Base-by-base conservation (phyloP, 495 filamentous ascomycete genomes). In the Penicillium silybi region DNA sequence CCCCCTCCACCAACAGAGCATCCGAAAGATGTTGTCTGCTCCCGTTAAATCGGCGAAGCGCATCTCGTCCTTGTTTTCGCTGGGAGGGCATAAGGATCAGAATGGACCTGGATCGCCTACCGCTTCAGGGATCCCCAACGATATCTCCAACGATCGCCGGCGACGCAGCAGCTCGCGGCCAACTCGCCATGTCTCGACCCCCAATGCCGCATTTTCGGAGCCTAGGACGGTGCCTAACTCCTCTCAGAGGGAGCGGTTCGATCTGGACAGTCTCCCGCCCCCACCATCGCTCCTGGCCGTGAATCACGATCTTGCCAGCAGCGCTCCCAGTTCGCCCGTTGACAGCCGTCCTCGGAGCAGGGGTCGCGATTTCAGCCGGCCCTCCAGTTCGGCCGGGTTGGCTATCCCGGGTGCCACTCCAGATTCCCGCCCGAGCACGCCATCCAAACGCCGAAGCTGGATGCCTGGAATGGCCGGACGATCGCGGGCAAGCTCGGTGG, bases 371-470 rank as follows among this genome's bases (percentile, higher is more conserved):
- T 53, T 65, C 54, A 68, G 65, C 46, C 52, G 71, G 42, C 72
- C 71, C 13, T 57, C 64, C 37, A 69, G 74, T 53, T 64, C 70
- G 39, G 60, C 60, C 5, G 69, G 67, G 39, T 53, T 75, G 44
- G 65, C 64, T 44, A 69, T 74, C 34, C 72, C 71, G 4, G 67
- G 69, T 3, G 50, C 63, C 6, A 63, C 54, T 3, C 63, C 73
- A 15, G 71, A 70, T 32, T 72, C 74, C 16, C 66, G 70, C 18
- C 69, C 73, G 4, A 56, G 65, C 41, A 76, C 73, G 10, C 70
- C 73, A 39, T 65, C 65, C 6, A 78, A 74, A 61, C 64, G 78
- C 47, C 69, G 70, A 48, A 84, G 79, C 57, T 83, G 80, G 80
- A 68, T 84, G 52, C 73, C 78, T 0, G 77, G 79, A 67, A 65